Evolutionary conservation across 192 early-diverging fungal species (phyloP).

Genomic region (Backusella luteola): DNA sequence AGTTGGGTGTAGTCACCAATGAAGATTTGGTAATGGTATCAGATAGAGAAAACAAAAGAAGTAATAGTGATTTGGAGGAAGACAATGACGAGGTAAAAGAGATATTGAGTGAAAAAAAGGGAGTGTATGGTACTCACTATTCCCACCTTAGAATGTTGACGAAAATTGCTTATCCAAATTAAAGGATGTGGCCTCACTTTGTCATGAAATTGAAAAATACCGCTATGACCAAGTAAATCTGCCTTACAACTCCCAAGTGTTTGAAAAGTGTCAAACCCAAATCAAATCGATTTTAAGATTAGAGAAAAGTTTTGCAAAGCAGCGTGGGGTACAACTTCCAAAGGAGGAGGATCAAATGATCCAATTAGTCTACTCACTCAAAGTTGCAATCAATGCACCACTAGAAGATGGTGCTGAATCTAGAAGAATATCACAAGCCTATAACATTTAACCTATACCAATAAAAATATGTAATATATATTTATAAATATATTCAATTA

Average conservation of each 20-base stretch:
- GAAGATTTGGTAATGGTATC: slow-evolving; percentile 37
- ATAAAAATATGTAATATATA: neutral
- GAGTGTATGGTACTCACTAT: neutral
- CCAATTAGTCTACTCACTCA: slow-evolving; percentile 36
- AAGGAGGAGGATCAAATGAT: slow-evolving; percentile 41
- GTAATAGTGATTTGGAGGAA: neutral
- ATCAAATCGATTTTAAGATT: slow-evolving; percentile 36
- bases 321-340: slow-evolving; percentile 30
- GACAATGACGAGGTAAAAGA: neutral
- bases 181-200: slow-evolving; percentile 30
- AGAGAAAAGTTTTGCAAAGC: slow-evolving; percentile 33
- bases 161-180: slow-evolving; percentile 14
- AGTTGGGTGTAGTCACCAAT: slow-evolving; percentile 33
- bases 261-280: slow-evolving; percentile 39
- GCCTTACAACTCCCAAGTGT: slow-evolving; percentile 35
- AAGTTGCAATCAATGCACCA: slow-evolving; percentile 18
- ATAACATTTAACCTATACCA: slow-evolving; percentile 6
- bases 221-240: slow-evolving; percentile 23
- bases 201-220: slow-evolving; percentile 38
- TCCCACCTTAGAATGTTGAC: neutral
- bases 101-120: neutral
- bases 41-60: neutral
- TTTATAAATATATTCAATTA: no score
- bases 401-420: slow-evolving; percentile 1
- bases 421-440: slow-evolving; percentile 16